Evolutionary conservation across 108 stramenopile species (phyloP).

Genomic region (Cyclotella baltica): DNA sequence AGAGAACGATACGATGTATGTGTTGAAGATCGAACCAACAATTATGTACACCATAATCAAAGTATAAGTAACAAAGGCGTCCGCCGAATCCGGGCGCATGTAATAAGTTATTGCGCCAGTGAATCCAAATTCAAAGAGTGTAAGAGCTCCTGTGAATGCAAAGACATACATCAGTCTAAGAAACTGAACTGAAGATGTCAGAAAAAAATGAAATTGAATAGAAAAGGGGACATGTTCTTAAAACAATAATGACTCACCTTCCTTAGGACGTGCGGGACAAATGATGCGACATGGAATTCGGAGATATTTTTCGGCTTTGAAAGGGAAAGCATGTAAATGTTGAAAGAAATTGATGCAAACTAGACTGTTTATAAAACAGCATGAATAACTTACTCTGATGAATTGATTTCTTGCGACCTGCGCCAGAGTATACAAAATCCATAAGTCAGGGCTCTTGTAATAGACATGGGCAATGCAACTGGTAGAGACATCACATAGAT

Average conservation of each 20-base stretch:
- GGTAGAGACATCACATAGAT: no score
- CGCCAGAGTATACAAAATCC: no score
- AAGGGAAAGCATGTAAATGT: background rate
- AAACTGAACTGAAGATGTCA: background rate
- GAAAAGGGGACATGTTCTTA: background rate
- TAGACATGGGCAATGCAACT: no score
- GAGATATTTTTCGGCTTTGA: slow-evolving; percentile 32
- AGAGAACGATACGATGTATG: slow-evolving; percentile 33
- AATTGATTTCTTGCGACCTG: slow-evolving; percentile 57
- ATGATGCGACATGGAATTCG: slow-evolving; percentile 43
- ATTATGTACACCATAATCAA: slow-evolving; percentile 30
- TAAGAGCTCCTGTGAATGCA: slow-evolving; percentile 15
- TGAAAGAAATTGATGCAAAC: background rate
- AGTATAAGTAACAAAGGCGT: slow-evolving; percentile 26
- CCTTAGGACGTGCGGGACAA: slow-evolving; percentile 32
- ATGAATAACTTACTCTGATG: slow-evolving; percentile 11
- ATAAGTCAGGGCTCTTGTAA: no score
- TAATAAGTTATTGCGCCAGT: slow-evolving; percentile 33
- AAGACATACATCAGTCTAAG: slow-evolving; percentile 1
- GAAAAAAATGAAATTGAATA: background rate
- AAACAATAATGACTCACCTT: slow-evolving; percentile 13
- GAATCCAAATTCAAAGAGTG: slow-evolving; percentile 39
- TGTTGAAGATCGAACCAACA: slow-evolving; percentile 45
- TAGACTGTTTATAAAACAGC: background rate
- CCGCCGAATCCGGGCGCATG: background rate